Conservation (phyloP, 768 basidiomycete genomes). For the Lactifluus rugatus region DNA sequence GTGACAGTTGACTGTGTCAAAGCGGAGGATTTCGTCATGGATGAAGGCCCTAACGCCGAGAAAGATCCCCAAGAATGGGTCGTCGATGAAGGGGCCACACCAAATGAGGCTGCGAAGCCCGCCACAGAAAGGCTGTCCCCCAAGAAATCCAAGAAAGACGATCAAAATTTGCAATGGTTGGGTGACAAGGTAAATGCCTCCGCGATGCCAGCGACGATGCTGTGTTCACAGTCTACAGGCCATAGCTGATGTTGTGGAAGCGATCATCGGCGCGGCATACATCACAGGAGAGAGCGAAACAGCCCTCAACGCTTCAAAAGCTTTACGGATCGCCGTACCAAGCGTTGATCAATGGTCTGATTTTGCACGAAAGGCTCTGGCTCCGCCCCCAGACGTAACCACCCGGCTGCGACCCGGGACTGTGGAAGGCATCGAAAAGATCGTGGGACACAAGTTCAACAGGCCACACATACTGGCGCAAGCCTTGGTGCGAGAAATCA, state of each 20-base stretch:
- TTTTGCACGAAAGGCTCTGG: conserved; percentile 41
- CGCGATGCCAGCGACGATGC: neutral
- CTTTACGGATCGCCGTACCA: conserved; percentile 55
- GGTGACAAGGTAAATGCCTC: conserved; percentile 62
- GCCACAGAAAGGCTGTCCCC: neutral
- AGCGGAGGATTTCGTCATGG: neutral
- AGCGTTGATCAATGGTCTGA: conserved; percentile 63
- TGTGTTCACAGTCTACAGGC: conserved; percentile 35
- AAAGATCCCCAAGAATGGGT: neutral
- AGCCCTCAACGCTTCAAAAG: conserved; percentile 55
- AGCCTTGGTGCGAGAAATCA: conserved; percentile 48
- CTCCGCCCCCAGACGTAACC: conserved; percentile 35
- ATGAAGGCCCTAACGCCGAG: neutral
- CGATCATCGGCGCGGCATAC: conserved; percentile 76
- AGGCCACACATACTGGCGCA: conserved; percentile 56
- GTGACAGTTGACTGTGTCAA: neutral
- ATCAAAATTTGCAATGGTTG: conserved; percentile 43
- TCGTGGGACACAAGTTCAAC: conserved; percentile 54
- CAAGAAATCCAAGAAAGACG: conserved; percentile 24
- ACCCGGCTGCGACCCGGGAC: conserved; percentile 40
- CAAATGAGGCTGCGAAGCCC: neutral
- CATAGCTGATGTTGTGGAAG: conserved; percentile 77
- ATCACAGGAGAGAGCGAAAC: conserved; percentile 59
- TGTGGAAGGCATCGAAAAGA: conserved; percentile 47
- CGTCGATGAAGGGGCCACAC: neutral